Evolutionary conservation across 1,139 yeast species (phyloP).

Genomic region (Scheffersomyces segobiensis): DNA sequence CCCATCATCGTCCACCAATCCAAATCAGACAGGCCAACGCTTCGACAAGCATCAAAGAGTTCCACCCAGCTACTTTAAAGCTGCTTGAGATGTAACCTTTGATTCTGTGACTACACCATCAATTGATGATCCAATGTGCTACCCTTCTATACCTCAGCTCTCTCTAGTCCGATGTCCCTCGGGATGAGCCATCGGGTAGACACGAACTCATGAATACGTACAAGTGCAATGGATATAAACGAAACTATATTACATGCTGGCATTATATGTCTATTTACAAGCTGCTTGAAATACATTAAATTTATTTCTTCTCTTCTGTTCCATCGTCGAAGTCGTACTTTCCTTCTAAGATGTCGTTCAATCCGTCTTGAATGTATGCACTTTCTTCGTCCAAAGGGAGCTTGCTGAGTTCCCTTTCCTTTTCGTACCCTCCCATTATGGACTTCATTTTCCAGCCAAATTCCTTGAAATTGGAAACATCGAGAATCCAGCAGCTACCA

Average conservation of each 20-base stretch:
- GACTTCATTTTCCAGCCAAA: slow-evolving; percentile 71
- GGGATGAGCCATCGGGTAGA: neutral
- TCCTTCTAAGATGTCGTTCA: slow-evolving; percentile 48
- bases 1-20: neutral
- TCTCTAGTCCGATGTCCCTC: neutral
- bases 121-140: neutral
- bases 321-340: slow-evolving; percentile 26
- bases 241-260: neutral
- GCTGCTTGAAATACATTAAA: neutral
- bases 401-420: slow-evolving; percentile 45
- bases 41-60: neutral
- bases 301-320: neutral
- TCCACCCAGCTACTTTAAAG: neutral
- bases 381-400: slow-evolving; percentile 73
- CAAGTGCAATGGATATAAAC: neutral
- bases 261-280: neutral
- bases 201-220: too few species aligned
- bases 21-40: neutral
- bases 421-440: slow-evolving; percentile 67
- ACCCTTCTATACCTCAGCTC: neutral
- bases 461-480: slow-evolving; percentile 67
- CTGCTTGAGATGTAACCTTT: neutral
- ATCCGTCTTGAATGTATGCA: slow-evolving; percentile 50
- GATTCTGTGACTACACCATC: neutral
- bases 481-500: slow-evolving; percentile 80